Evolutionary conservation across 2,329 filamentous ascomycete species (phyloP).

Genomic region (Lecanoromycetidae sp.): DNA sequence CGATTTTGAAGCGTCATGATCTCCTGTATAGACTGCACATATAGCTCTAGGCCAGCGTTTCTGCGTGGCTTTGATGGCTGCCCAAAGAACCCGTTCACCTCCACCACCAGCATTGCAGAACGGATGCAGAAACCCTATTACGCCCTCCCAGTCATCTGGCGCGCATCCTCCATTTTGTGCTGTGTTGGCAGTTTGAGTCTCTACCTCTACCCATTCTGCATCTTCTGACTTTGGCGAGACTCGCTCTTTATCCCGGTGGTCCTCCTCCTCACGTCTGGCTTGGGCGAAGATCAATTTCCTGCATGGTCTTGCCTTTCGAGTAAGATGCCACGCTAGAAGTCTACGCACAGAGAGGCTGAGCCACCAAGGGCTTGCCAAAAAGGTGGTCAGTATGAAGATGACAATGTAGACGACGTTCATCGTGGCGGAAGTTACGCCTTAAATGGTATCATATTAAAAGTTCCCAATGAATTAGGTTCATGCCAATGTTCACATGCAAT

Average conservation of each 20-base stretch:
- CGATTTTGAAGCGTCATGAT: constrained; percentile 74
- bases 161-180: constrained; percentile 33
- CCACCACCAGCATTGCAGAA: constrained; percentile 84
- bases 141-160: constrained; percentile 60
- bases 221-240: constrained; percentile 35
- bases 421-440: no score
- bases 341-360: constrained; percentile 29
- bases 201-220: constrained; percentile 60
- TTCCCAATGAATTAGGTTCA: no score
- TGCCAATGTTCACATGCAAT: no score
- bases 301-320: constrained; percentile 51
- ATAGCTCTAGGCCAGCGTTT: constrained; percentile 76
- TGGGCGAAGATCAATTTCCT: constrained; percentile 41
- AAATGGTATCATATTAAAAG: no score
- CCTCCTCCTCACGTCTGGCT: constrained; percentile 35
- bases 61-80: constrained; percentile 83
- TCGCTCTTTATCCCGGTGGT: constrained; percentile 21
- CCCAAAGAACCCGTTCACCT: constrained; percentile 92
- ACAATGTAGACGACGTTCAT: no score
- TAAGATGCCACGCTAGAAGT: constrained; percentile 48
- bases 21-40: constrained; percentile 89
- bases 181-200: constrained; percentile 37
- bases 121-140: constrained; percentile 94
- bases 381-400: no score
- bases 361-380: constrained; percentile 23